Conservation (phyloP, 2,329 filamentous ascomycete species). For the Colletotrichum sp. region DNA sequence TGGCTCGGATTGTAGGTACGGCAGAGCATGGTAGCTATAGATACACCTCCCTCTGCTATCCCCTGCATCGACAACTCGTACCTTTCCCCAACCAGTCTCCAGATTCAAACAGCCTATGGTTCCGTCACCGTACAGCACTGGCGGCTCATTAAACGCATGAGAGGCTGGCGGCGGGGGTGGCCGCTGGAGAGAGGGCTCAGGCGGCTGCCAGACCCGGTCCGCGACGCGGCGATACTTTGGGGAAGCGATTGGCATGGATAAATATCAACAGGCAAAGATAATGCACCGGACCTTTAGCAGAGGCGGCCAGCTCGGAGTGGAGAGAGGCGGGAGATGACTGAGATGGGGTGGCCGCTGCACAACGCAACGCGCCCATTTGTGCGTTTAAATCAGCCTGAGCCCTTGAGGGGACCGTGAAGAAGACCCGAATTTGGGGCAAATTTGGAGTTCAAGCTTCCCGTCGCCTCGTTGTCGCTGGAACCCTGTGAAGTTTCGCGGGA, state of each 20-base stretch:
- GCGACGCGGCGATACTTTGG: not conserved
- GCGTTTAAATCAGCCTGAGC: slow-evolving; percentile 21
- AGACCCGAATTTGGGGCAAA: not conserved
- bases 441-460: not conserved
- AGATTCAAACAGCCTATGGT: slow-evolving; percentile 6
- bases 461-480: not conserved
- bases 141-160: not conserved
- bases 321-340: not conserved
- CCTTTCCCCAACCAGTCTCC: not conserved
- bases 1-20: not conserved
- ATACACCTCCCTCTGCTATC: not conserved
- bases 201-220: not conserved
- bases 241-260: slow-evolving; percentile 11
- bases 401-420: not conserved
- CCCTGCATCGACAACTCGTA: not conserved
- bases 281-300: not conserved
- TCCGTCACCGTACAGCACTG: slow-evolving; percentile 15
- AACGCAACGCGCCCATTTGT: slow-evolving; percentile 19
- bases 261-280: slow-evolving; percentile 7
- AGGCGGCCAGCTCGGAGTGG: not conserved
- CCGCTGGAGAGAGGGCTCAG: not conserved
- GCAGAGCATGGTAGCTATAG: not conserved
- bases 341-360: not conserved
- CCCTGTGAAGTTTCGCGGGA: not conserved
- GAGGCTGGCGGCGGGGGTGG: not conserved